Conservation (phyloP, 441 rosid species). For the Omphalea diandra region DNA sequence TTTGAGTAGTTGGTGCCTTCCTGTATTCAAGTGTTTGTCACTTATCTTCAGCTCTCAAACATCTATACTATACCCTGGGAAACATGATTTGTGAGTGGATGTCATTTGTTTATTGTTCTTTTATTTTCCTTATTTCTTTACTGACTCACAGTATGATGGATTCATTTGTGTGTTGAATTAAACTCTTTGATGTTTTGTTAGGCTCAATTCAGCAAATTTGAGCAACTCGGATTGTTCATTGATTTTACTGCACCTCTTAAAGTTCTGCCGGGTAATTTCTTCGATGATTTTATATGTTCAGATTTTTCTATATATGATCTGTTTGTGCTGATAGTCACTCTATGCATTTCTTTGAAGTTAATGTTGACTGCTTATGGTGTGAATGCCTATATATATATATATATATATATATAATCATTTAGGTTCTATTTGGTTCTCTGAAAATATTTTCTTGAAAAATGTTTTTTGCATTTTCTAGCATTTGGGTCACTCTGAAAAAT, state of each 20-base stretch:
- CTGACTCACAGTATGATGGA: slow-evolving; percentile 14
- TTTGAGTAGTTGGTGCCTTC: slow-evolving; percentile 66
- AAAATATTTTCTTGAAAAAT: too few species aligned
- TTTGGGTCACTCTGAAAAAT: too few species aligned
- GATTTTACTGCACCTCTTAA: slow-evolving; percentile 56
- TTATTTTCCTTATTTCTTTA: slow-evolving; percentile 12
- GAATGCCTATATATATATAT: too few species aligned
- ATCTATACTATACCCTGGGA: slow-evolving; percentile 36
- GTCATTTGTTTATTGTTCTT: slow-evolving; percentile 12
- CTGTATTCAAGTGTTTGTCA: slow-evolving; percentile 70
- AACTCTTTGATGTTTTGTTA: slow-evolving; percentile 29
- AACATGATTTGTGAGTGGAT: slow-evolving; percentile 61
- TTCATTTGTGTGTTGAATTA: slow-evolving; percentile 5
- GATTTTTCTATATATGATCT: slow-evolving; percentile 5
- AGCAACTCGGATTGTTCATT: slow-evolving; percentile 59
- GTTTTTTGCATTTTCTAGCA: too few species aligned
- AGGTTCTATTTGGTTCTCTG: too few species aligned
- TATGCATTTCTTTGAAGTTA: neutral
- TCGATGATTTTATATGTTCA: slow-evolving; percentile 2
- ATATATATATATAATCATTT: too few species aligned
- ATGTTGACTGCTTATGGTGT: neutral
- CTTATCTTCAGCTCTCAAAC: slow-evolving; percentile 55
- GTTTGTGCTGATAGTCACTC: neutral
- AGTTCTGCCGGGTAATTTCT: slow-evolving; percentile 71
- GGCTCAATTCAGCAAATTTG: slow-evolving; percentile 48